Evolutionary conservation across 2,329 filamentous ascomycete genomes (phyloP), one percentile per base, ranked within the genome.

Genomic region (Dactylellina parvicollis): DNA sequence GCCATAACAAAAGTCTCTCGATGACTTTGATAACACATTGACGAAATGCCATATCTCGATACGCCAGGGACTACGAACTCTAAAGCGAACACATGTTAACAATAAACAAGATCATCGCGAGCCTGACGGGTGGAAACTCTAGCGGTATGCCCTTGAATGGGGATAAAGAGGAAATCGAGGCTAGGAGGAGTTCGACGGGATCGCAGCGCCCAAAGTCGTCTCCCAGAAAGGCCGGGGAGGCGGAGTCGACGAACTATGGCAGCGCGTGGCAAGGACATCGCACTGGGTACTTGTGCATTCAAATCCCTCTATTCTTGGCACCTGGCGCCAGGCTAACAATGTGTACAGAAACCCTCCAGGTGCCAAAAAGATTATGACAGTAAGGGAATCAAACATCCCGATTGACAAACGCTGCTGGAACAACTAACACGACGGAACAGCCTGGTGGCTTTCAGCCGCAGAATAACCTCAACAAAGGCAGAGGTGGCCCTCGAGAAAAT

Each of bases 141-240:
- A 12, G n/a, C 18, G 49, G 16, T 4, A 72, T 72, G 66, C 66
- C 66, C 56, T 20, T 65, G 3, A 57, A 72, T 54, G 66, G 66
- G 12, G 66, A 71, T 52, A 71, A 44, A 24, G 42, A 46, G n/a
- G 22, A 30, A 20, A 4, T 42, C 9, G 66, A 38, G 34, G 40
- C 30, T 20, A 30, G 20, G 9, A 36, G 34, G 18, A 40, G 49
- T 47, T 38, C 57, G 3, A 7, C 18, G 32, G 40, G 22, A 24
- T 57, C 62, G 50, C 59, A 57, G 7, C n/a, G 22, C 20, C 34
- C 7, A 38, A 64, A 46, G 36, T 64, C 66, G 3, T 72, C 66
- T 14, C 32, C 34, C 3, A 50, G 50, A 18, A 40, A 16, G 7
- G 20, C 18, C 7, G 9, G 4, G 9, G 47, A 34, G n/a, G 12